Evolutionary conservation across 805 yeast genomes (phyloP), one percentile per base, ranked within the genome.

Genomic region (Metschnikowia kofuensis): DNA sequence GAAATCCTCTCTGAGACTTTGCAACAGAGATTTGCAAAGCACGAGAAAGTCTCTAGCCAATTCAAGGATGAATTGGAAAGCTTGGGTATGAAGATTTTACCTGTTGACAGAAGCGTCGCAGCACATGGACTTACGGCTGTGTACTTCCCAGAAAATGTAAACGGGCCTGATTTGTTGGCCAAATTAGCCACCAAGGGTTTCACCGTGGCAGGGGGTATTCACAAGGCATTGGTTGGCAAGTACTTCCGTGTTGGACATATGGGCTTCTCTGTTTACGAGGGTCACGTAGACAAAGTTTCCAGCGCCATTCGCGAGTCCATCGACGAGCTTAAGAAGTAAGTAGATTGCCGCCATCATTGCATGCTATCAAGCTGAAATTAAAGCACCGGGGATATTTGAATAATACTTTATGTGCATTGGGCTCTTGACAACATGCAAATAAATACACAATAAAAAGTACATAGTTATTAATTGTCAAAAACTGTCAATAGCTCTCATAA

Each of bases 241-340:
- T 91, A 91, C 73, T 88, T 92, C 75, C 82, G 98, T 69, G 83
- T 91, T 51, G 98, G 98, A 34, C 98, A 91, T 72, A 92, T 92
- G 98, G 97, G 97, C 54, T 84, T 82, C 50, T 78, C 90, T 41
- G 67, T 73, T n/a, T 68, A 69, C 51, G 70, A 64, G 45, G 77
- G 75, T 40, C 77, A 73, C 49, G 63, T 73, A 30, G 72, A 67
- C 41, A 49, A 60, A 53, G 62, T 72, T 40, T 50, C 64, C 21
- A 57, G 50, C 13, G 73, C 76, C 14, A 65, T 73, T 47, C 54
- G 61, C 51, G 75, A 71, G 31, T 41, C 57, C 11, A 40, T 57
- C 27, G n/a, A 39, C 28, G 56, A 53, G 49, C 49, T 55, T 49
- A 32, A 44, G 35, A 40, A 52, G 42, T 52, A 30, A 78, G 73